Base-by-base conservation (phyloP, 2,329 filamentous ascomycete species). In the Hypocreales sp. region DNA sequence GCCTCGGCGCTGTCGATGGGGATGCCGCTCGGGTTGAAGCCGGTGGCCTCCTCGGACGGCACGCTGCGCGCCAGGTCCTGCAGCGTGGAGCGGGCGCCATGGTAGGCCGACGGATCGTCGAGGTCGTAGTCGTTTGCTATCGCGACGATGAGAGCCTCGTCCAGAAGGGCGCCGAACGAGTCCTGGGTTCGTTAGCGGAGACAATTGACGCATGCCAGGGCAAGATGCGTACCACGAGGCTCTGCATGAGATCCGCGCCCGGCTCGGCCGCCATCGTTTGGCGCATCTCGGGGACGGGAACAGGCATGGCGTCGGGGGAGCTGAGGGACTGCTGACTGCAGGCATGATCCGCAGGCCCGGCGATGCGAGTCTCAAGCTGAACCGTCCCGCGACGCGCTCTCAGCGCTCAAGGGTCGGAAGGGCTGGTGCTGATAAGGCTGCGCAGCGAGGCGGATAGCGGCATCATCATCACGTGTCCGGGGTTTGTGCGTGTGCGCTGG, bases 21-120 rank as follows among this genome's bases (percentile, higher is more conserved):
- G 15, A 76, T 69, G 3, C 79, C 82, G 18, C 79, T 82, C 0
- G 80, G 70, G 38, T 90, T 82, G 44, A 92, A 92, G 0, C 73
- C 74, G 8, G 70, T 73, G 11, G 72, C 67, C 42, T 90, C 80
- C 45, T 90, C 78, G 2, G 56, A 52, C 0, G 58, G 47, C 1
- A 79, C 82, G 31, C 66, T 58, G 17, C 68, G 56, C 27, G 77
- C 78, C 10, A 94, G 53, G 1, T 54, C 49, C n/a, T 78, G 61
- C 1, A 94, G 60, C 1, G 66, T 61, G n/a, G 55, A 45, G 17
- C 66, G 64, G 3, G 75, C 71, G 8, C 58, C 53, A 3, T 62
- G 44, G 18, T 73, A 56, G 22, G 73, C 57, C 1, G 53, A 47
- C 1, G 62, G 40, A 14, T 70, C 49, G 3, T 52, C 46, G 12